Evolutionary conservation across 805 yeast species (phyloP), one percentile per base, ranked within the genome.

Genomic region (Pichia kluyveri): DNA sequence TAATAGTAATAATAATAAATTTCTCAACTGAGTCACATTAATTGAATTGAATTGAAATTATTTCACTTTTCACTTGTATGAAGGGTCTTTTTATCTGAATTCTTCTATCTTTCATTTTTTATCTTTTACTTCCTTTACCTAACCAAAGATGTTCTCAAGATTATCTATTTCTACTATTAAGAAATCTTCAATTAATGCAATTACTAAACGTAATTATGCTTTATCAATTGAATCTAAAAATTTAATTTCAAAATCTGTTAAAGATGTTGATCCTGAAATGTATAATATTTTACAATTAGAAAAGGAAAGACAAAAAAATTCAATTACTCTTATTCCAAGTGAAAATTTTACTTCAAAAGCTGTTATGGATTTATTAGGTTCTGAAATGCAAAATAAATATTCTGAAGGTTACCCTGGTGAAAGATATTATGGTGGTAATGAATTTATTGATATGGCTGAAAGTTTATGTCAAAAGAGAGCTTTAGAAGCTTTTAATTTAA

Each of bases 381-480:
- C 96, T 28, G 96, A 87, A 65, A 88, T 91, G 96, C 90, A 86
- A 69, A 91, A 91, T 79, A 91, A 91, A 73, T 91, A 91, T 72
- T 89, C 97, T 11, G 99, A 91, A 70, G 98, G 98, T 55, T 91
- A 91, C 70, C 99, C 99, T 40, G 96, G 96, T 56, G 96, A 89
- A 54, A 82, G 99, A 68, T 91, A 91, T 74, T 91, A 91, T 66
- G 99, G 99, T 68, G 99, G 99, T 67, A 91, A 91, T 65, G 89
- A 91, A 70, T 84, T 80, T 70, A 91, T 91, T 60, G 99, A 91
- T 71, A 76, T 80, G 72, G 88, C 87, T 61, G 99, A 91, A 73
- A 68, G 80, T 14, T 71, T 91, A 50, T 91, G 98, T 71, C 96
- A 89, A 70, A 76, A 81, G 59, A 78, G 99, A 69, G 99, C 98